These are phyloP conservation scores for Candida quercuum DNA, from an alignment of 805 yeast species.

Conservation along the genomic window DNA sequence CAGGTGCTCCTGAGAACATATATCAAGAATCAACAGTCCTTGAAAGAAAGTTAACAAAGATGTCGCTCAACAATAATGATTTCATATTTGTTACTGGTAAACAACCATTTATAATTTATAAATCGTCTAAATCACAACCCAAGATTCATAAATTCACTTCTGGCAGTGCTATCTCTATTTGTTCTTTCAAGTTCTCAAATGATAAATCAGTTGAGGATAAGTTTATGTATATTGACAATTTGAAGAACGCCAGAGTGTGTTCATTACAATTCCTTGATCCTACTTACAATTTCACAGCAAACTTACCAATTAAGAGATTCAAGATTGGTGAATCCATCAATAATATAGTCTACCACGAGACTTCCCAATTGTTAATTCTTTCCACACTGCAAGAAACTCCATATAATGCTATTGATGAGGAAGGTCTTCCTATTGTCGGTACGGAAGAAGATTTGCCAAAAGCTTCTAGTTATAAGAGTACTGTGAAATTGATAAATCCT, in stretches of 20 bases:
- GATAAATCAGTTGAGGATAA: slow-evolving; percentile 23
- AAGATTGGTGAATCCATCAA: slow-evolving; percentile 57
- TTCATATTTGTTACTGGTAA: slow-evolving; percentile 70
- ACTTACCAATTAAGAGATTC: slow-evolving; percentile 51
- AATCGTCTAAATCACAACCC: slow-evolving; percentile 58
- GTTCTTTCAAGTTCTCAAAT: slow-evolving; percentile 31
- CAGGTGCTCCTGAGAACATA: slow-evolving; percentile 81
- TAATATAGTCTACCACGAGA: slow-evolving; percentile 63
- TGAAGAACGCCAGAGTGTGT: slow-evolving; percentile 58
- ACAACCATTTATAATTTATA: slow-evolving; percentile 63
- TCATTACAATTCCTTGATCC: slow-evolving; percentile 28
- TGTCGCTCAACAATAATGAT: slow-evolving; percentile 50
- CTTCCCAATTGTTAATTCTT: slow-evolving; percentile 54
- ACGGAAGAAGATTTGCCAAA: slow-evolving; percentile 41
- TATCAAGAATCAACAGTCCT: slow-evolving; percentile 54
- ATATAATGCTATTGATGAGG: slow-evolving; percentile 69
- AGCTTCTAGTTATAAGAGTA: slow-evolving; percentile 55
- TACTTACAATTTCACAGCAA: slow-evolving; percentile 48
- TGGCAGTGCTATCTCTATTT: slow-evolving; percentile 61
- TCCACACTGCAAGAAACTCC: slow-evolving; percentile 56
- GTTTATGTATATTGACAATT: slow-evolving; percentile 66
- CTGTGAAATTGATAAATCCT: slow-evolving; percentile 65
- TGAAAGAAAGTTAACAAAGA: slow-evolving; percentile 62
- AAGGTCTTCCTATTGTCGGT: slow-evolving; percentile 60
- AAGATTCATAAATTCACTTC: slow-evolving; percentile 62